Evolutionary conservation across 371 early-diverging fungal genomes (phyloP).

Genomic region (Mortierella sp.): DNA sequence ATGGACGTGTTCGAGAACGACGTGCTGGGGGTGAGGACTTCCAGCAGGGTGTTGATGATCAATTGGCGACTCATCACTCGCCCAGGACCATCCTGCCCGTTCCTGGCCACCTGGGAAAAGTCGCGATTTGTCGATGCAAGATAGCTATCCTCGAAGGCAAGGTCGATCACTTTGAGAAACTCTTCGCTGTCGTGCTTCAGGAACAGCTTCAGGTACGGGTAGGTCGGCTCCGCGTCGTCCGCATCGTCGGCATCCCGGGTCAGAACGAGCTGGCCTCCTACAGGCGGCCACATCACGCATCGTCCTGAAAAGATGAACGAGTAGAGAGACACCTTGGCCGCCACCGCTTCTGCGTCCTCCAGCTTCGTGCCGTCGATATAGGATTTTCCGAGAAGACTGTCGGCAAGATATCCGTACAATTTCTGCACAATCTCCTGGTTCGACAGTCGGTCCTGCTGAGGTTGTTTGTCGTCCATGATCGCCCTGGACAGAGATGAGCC

Average conservation of each 20-base stretch:
- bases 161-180: slow-evolving; percentile 74
- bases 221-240: slow-evolving; percentile 74
- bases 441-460: slow-evolving; percentile 17
- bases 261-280: slow-evolving; percentile 67
- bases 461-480: slow-evolving; percentile 18
- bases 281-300: slow-evolving; percentile 80
- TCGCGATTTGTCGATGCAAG: slow-evolving; percentile 62
- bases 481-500: background rate
- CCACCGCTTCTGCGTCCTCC: slow-evolving; percentile 66
- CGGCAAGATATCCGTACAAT: slow-evolving; percentile 79
- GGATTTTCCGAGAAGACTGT: slow-evolving; percentile 78
- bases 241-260: slow-evolving; percentile 70
- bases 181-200: slow-evolving; percentile 76
- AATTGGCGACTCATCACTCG: slow-evolving; percentile 80
- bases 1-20: slow-evolving; percentile 26
- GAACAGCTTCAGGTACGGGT: slow-evolving; percentile 80
- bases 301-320: slow-evolving; percentile 84
- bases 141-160: slow-evolving; percentile 80
- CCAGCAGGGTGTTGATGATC: slow-evolving; percentile 79
- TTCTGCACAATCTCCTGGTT: slow-evolving; percentile 68
- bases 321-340: slow-evolving; percentile 81
- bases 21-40: slow-evolving; percentile 63
- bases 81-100: slow-evolving; percentile 70
- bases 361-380: slow-evolving; percentile 76
- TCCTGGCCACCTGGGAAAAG: slow-evolving; percentile 58